These are phyloP conservation scores for Yueomyces sinensis DNA, from an alignment of 805 yeast genomes.

Conservation along the genomic window DNA sequence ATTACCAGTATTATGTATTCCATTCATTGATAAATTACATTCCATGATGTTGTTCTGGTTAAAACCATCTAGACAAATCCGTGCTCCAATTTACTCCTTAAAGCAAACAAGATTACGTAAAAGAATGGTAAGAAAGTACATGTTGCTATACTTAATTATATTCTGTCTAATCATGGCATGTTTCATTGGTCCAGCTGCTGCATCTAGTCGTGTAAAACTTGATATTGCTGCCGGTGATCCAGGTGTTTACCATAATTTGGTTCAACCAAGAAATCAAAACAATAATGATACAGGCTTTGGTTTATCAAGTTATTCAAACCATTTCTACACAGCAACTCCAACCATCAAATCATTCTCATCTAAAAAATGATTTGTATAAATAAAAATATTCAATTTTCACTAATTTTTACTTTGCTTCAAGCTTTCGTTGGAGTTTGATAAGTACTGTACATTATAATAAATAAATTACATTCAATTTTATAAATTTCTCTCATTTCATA, in stretches of 20 bases:
- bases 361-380: slow-evolving; percentile 23
- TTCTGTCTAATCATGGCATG: slow-evolving; percentile 58
- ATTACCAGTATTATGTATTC: slow-evolving; percentile 74
- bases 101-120: slow-evolving; percentile 93
- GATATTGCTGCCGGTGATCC: slow-evolving; percentile 21
- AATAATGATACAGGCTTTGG: slow-evolving; percentile 72
- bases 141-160: slow-evolving; percentile 62
- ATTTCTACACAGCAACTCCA: slow-evolving; percentile 37
- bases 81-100: slow-evolving; percentile 94
- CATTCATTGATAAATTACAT: slow-evolving; percentile 93
- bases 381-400: too few species aligned
- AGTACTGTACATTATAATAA: too few species aligned
- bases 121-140: slow-evolving; percentile 94
- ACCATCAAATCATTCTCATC: slow-evolving; percentile 43
- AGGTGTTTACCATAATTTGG: slow-evolving; percentile 46
- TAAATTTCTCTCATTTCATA: too few species aligned
- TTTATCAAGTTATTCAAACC: slow-evolving; percentile 23
- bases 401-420: too few species aligned
- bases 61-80: slow-evolving; percentile 89
- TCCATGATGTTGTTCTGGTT: slow-evolving; percentile 98
- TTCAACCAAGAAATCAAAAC: slow-evolving; percentile 77
- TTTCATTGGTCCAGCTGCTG: slow-evolving; percentile 88
- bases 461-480: too few species aligned
- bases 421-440: too few species aligned
- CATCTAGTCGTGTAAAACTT: slow-evolving; percentile 38